phyloP scores from a whole-genome alignment of 306 rosid species.

The Vigna nakashimae region DNA sequence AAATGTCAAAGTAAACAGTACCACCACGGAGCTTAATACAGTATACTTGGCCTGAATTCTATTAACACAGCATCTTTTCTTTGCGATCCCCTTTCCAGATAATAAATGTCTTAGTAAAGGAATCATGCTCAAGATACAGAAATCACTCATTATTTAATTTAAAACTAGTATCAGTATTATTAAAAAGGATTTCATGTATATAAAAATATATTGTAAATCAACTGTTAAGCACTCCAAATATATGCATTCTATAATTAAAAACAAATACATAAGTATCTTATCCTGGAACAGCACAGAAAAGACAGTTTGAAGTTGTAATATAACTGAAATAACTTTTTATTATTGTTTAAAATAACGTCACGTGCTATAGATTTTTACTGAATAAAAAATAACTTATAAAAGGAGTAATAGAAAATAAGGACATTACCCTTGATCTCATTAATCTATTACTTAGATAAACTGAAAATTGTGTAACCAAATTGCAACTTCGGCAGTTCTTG shows the following conservation, averaged over 20 bases:
- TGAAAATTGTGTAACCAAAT: background rate
- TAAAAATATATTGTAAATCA: background rate
- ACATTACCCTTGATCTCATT: background rate
- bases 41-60: background rate
- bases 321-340: background rate
- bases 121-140: conserved; percentile 13
- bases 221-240: background rate
- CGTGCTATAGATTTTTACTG: background rate
- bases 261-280: conserved; percentile 1
- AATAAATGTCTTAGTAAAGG: conserved; percentile 2
- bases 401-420: background rate
- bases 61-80: conserved; percentile 11
- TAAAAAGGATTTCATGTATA: conserved; percentile 31
- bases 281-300: background rate
- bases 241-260: conserved; percentile 9
- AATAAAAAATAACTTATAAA: background rate
- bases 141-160: background rate
- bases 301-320: background rate
- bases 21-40: background rate
- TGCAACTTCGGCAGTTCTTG: conserved; percentile 12
- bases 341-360: background rate
- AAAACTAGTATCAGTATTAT: conserved; percentile 18
- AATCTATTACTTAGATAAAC: conserved; percentile 4
- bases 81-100: conserved; percentile 2
- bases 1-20: conserved; percentile 22